Evolutionary conservation across 2,329 filamentous ascomycete genomes (phyloP), one percentile per base, ranked within the genome.

Genomic region (Aspergillus fructus): DNA sequence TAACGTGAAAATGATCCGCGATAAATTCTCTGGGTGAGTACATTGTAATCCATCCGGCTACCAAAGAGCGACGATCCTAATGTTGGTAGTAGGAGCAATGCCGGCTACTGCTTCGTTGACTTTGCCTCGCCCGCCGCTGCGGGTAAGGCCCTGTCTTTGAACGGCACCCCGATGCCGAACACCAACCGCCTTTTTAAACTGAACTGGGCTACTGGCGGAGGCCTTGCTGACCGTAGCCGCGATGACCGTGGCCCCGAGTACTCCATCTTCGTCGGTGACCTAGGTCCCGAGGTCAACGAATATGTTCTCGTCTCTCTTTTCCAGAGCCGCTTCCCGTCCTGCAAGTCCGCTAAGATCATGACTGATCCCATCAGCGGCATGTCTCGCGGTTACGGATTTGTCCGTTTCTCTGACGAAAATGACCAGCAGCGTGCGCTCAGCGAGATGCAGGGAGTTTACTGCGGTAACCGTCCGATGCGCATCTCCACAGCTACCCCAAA

Each of bases 291-390:
- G 78, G 94, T 99, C 68, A 99, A 97, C 77, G 94, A 99, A 80
- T 97, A 96, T 71, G 93, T 97, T 57, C 83, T 99, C 59, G 93
- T 97, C 53, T 96, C 93, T 24, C 88, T 99, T 50, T 99, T 99
- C 85, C 93, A 97, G 80, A 89, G 88, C 71, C 91, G 93, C 61
- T 99, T 96, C 83, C 89, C 90, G 0, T 96, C 92, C 8, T 97
- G 93, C 90, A 97, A 97, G 83, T 96, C 92, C 39, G 94, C 94
- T 71, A 99, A 99, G 85, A 99, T 99, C 78, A 99, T 99, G 94
- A 96, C 93, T 60, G 94, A 99, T 71, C 93, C 94, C 60, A 94
- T 97, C 78, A 96, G 90, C 63, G 94, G 94, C 68, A 93, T 97
- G 85, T 97, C 93, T 63, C 92, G 94, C 62, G 94, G 94, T 56